A percentile compares a stretch with the other conserved stretches of the same genome.
Evolutionary conservation across 495 filamentous ascomycete species (phyloP).

Genomic region (Lophium mytilinum): DNA sequence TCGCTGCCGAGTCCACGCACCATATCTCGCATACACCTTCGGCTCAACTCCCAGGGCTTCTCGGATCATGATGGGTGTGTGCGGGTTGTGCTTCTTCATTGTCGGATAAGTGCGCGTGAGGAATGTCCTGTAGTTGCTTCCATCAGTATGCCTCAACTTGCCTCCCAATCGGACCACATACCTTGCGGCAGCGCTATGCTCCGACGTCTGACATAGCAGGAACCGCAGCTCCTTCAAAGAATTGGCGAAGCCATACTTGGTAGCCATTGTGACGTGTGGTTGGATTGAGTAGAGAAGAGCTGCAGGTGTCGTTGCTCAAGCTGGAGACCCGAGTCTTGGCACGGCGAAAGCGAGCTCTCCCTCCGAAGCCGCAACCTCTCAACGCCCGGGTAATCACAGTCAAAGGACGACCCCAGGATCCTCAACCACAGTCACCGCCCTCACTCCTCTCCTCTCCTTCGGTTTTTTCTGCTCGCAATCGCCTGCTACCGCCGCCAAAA

Average conservation of each 20-base stretch:
- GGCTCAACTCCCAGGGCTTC: constrained; percentile 78
- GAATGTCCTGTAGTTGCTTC: constrained; percentile 59
- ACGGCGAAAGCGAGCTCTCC: neutral
- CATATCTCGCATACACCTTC: constrained; percentile 85
- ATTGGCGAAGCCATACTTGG: constrained; percentile 85
- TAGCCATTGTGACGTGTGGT: constrained; percentile 56
- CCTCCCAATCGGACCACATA: constrained; percentile 31
- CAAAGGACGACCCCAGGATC: neutral
- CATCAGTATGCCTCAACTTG: constrained; percentile 1
- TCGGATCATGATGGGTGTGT: constrained; percentile 88
- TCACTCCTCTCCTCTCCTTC: constrained; percentile 6
- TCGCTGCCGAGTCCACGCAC: constrained; percentile 44
- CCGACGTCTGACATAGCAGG: constrained; percentile 86
- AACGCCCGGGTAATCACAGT: constrained; percentile 4
- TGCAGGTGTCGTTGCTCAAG: neutral
- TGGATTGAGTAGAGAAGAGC: neutral
- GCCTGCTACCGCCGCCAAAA: constrained; percentile 37
- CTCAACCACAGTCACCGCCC: neutral
- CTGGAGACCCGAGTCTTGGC: neutral
- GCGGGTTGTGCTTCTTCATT: constrained; percentile 98
- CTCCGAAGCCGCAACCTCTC: neutral
- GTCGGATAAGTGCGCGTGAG: constrained; percentile 86
- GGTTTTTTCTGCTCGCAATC: neutral
- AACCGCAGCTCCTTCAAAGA: constrained; percentile 92
- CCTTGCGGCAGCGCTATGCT: constrained; percentile 81